Evolutionary conservation across 208 protist genomes (phyloP), one percentile per base, ranked within the genome.

Genomic region (Herpetomonas samuelpessoai): DNA sequence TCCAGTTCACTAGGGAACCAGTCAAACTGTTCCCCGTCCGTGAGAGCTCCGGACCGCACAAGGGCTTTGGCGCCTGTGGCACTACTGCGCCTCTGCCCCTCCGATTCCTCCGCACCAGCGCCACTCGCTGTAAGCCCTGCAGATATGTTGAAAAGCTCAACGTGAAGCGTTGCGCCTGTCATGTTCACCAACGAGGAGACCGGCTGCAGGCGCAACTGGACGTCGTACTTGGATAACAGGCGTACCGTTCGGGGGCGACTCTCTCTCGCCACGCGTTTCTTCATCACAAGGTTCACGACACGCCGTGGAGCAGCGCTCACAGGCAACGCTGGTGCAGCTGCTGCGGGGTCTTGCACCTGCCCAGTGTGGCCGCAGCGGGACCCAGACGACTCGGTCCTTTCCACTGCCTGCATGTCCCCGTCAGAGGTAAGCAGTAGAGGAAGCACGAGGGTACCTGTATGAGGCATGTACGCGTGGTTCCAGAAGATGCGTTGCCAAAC

Each of bases 221-320:
- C 65, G 21, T 82, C 76, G 60, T 72, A 77, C 26, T 68, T 66
- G 2, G 61, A 56, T 24, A 76, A 49, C 9, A 73, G 54, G 19
- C 38, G 53, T 41, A 52, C 61, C 0, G 56, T 64, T 26, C 74
- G 66, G n/a, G 30, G 66, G 29, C 22, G 19, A 39, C 28, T 62
- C 50, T 77, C 65, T 19, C 54, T 26, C 19, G 71, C 57, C 29
- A 77, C n/a, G 44, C 25, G 45, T 19, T 68, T 50, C 24, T 41
- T 61, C 14, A 71, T 38, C 21, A 72, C 55, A 28, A 77, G 54
- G 7, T 64, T 24, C 31, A 63, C 65, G 39, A 63, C 41, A n/a
- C 10, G 62, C 2, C 38, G 56, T 38, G 10, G 31, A 24, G 45
- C 10, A 51, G 35, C 22, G n/a, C n/a, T n/a, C n/a, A n/a, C n/a